Base-by-base conservation (phyloP, 305 asterid species). In the Plantago lanceolata region DNA sequence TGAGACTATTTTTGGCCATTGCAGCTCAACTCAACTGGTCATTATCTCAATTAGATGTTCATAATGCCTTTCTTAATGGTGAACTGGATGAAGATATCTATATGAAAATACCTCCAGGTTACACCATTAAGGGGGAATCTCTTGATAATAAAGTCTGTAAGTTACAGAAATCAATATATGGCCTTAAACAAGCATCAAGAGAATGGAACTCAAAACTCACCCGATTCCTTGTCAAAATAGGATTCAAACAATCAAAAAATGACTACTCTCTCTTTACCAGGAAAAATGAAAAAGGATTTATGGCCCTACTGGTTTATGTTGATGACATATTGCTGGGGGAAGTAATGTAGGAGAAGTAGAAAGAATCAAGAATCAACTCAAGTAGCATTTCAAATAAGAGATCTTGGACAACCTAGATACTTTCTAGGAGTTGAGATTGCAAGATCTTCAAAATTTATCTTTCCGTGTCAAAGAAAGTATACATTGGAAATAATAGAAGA, bases 401-500 rank as follows among this genome's bases (percentile, higher is more conserved):
- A 51, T 1, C 4, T 51, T 2, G 57, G 57, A 18, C 0, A 0
- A 3, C 29, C 24, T 0, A 57, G 35, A 4, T 57, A 57, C 15
- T 57, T 57, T 35, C 29, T 31, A 6, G 63, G 48, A 3, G 8
- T 57, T 19, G 48, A 57, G 35, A 5, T 19, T 1, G 8, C 57
- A 2, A 20, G 33, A 52, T 52, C 33, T 0, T 0, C 19, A 2
- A 15, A 11, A n/a, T 29, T 48, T 5, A 33, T 17, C 3, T 44
- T 17, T 8, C 0, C 35, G 3, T 31, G 20, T 9, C 57, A 57
- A 57, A 57, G n/a, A 57, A 57, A 57, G 3, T 57, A 57, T 44
- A 8, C 48, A 1, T 29, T 57, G 8, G 63, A 57, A 8, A 57
- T 57, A 26, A 17, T 57, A 3, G 63, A 57, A n/a, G 45, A 57